Evolutionary conservation across 2,329 filamentous ascomycete species (phyloP).

Genomic region (Fusarium sp.): DNA sequence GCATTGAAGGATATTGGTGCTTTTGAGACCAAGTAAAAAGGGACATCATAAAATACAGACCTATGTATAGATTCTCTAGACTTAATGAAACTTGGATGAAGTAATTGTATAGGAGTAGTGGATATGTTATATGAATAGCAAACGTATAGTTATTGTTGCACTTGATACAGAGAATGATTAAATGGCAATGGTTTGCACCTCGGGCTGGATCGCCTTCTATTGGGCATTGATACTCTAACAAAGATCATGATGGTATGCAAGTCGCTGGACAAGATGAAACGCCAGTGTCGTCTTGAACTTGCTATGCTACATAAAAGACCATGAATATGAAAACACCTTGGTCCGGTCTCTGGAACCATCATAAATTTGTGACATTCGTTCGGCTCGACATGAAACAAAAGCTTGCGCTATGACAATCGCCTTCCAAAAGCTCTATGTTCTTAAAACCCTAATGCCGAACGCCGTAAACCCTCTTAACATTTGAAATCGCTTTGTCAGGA

Average conservation of each 20-base stretch:
- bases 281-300: background rate
- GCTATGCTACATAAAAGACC: constrained; percentile 11
- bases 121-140: background rate
- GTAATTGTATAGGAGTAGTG: background rate
- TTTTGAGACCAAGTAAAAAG: constrained; percentile 57
- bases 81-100: constrained; percentile 12
- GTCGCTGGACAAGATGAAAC: background rate
- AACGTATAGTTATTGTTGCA: background rate
- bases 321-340: background rate
- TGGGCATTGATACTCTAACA: constrained; percentile 8
- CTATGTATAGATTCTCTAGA: constrained; percentile 20
- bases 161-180: background rate
- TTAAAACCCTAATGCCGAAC: constrained; percentile 9
- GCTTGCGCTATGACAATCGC: constrained; percentile 17
- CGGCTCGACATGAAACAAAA: background rate
- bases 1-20: constrained; percentile 71
- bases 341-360: background rate
- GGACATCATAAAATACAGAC: background rate
- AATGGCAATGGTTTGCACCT: constrained; percentile 4
- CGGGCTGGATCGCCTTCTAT: constrained; percentile 10
- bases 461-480: constrained; percentile 5
- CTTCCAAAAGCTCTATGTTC: constrained; percentile 7
- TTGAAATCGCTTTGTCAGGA: constrained; percentile 10
- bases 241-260: background rate
- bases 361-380: background rate